phyloP scores from a whole-genome alignment of 305 asterid genomes.

The Solanum chacoense region DNA sequence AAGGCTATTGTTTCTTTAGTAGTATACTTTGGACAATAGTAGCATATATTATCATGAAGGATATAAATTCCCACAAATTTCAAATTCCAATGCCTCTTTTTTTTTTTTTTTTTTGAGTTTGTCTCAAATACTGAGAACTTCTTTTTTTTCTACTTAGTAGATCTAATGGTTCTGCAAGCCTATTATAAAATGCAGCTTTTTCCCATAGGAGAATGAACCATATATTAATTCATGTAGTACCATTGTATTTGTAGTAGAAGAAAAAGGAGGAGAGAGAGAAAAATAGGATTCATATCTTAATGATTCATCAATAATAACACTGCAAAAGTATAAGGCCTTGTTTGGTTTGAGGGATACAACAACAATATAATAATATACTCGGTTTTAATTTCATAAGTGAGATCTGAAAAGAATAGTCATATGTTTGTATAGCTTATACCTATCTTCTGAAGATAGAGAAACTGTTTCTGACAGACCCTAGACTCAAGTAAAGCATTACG shows the following conservation, averaged over 20 bases:
- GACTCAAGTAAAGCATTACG: not conserved
- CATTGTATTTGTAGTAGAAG: not conserved
- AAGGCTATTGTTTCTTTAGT: not conserved
- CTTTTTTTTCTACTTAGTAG: conserved; percentile 17
- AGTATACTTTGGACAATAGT: not conserved
- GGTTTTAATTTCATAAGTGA: not conserved
- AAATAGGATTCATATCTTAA: not conserved
- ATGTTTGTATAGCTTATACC: no score
- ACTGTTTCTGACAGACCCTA: not conserved
- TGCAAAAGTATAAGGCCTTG: not conserved
- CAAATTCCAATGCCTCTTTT: conserved; percentile 21
- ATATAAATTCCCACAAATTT: conserved; percentile 8
- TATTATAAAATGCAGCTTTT: conserved; percentile 9
- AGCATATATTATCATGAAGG: not conserved
- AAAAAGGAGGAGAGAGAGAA: not conserved
- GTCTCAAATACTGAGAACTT: not conserved
- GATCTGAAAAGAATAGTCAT: not conserved
- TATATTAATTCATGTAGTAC: not conserved
- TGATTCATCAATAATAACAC: conserved; percentile 7
- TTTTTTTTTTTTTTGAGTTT: not conserved
- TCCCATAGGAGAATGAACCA: conserved; percentile 19
- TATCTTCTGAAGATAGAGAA: not conserved
- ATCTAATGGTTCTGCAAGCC: conserved; percentile 22
- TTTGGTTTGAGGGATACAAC: not conserved
- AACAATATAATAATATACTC: not conserved